phyloP scores from a whole-genome alignment of 495 filamentous ascomycete species.

The Penicillium coffeae region DNA sequence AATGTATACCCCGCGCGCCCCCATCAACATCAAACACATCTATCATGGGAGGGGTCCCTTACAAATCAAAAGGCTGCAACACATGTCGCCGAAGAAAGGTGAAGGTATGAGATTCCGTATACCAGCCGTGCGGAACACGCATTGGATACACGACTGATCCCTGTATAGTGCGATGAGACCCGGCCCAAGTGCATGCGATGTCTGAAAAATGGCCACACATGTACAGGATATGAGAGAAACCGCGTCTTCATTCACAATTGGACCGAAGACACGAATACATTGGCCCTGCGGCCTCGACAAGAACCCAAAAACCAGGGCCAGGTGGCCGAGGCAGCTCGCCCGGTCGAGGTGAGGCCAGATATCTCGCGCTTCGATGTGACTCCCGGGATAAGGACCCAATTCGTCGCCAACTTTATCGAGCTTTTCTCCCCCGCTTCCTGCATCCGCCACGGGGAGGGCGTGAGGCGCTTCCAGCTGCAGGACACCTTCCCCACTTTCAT shows the following conservation, averaged over 20 bases:
- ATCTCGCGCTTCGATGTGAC: constrained; percentile 16
- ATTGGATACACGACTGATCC: constrained; percentile 9
- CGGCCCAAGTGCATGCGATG: constrained; percentile 24
- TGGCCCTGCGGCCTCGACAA: constrained; percentile 3
- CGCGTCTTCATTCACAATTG: constrained; percentile 17
- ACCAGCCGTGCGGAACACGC: background rate
- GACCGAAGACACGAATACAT: constrained; percentile 1
- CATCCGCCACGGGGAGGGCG: constrained; percentile 3
- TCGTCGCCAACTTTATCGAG: constrained; percentile 17
- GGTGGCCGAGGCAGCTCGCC: background rate
- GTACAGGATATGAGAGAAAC: constrained; percentile 21
- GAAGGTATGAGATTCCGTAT: constrained; percentile 7
- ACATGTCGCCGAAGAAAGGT: constrained; percentile 23
- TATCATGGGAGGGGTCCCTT: constrained; percentile 23
- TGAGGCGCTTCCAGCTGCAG: constrained; percentile 5
- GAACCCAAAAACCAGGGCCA: background rate
- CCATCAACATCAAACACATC: background rate
- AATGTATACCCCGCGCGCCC: no score
- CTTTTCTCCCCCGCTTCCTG: constrained; percentile 4
- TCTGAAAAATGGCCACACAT: constrained; percentile 27
- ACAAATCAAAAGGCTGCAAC: constrained; percentile 24
- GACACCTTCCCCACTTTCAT: constrained; percentile 12
- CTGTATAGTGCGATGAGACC: constrained; percentile 24
- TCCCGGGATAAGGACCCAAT: constrained; percentile 10
- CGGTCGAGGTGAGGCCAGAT: constrained; percentile 1